phyloP scores from a whole-genome alignment of 441 rosid genomes.

The Oxalis stricta region DNA sequence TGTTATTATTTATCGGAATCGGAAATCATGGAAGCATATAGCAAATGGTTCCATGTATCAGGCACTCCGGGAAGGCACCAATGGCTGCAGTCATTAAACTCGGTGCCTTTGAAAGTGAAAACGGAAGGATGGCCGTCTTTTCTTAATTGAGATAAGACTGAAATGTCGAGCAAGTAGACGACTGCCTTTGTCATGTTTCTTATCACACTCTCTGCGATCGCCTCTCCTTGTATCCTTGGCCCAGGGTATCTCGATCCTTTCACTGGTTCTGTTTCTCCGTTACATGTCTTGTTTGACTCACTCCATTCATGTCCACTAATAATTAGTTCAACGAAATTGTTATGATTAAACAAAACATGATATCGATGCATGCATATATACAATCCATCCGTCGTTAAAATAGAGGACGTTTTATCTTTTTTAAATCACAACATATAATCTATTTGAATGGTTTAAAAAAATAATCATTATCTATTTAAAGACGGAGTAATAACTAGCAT shows the following conservation, averaged over 20 bases:
- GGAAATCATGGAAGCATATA: conserved; percentile 15
- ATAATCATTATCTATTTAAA: too few relatives aligned
- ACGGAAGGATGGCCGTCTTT: conserved; percentile 52
- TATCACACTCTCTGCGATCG: conserved; percentile 22
- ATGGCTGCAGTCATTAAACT: conserved; percentile 37
- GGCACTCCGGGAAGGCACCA: conserved; percentile 65
- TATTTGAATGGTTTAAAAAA: too few relatives aligned
- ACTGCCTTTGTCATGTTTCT: conserved; percentile 26
- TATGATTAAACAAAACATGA: too few relatives aligned
- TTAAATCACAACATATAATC: too few relatives aligned
- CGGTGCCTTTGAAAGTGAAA: conserved; percentile 20
- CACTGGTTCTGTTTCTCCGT: conserved; percentile 34
- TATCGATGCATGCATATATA: too few relatives aligned
- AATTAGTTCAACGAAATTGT: too few relatives aligned
- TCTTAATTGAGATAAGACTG: conserved; percentile 35
- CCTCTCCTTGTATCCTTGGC: conserved; percentile 17
- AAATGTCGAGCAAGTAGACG: conserved; percentile 31
- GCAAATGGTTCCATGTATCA: conserved; percentile 47
- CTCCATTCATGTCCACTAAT: conserved; percentile 33
- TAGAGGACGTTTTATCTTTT: too few relatives aligned
- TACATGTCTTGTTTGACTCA: conserved; percentile 17
- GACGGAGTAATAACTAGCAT: background rate
- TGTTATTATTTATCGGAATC: too few relatives aligned
- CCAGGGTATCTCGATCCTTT: conserved; percentile 21
- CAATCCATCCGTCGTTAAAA: too few relatives aligned